These are phyloP conservation scores for Talaromyces sp. DNA, from an alignment of 2,329 filamentous ascomycete genomes.

Conservation along the genomic window DNA sequence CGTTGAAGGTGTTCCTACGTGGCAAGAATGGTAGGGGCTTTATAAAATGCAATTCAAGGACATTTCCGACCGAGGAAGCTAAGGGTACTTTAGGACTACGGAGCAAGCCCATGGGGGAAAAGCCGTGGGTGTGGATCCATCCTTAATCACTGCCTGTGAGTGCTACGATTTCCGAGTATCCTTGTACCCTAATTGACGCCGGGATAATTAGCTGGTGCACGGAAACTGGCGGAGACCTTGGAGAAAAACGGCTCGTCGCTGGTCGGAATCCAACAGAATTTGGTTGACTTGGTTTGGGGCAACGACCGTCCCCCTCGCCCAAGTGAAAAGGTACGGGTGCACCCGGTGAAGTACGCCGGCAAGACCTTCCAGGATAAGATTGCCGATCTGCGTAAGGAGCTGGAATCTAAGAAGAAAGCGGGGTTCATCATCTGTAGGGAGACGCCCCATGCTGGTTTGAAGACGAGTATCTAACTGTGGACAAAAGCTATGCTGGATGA, in stretches of 20 bases:
- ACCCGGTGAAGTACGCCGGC: slow-evolving; percentile 74
- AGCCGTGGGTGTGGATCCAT: slow-evolving; percentile 86
- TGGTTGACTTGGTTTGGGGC: slow-evolving; percentile 91
- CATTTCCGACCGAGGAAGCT: slow-evolving; percentile 4
- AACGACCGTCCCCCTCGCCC: slow-evolving; percentile 72
- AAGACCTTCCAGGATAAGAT: slow-evolving; percentile 84
- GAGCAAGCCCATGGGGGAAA: slow-evolving; percentile 87
- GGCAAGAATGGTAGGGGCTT: slow-evolving; percentile 81
- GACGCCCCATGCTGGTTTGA: neutral
- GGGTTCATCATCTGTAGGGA: slow-evolving; percentile 76
- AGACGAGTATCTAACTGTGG: slow-evolving; percentile 1
- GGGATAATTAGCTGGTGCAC: slow-evolving; percentile 57
- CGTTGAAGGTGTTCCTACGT: slow-evolving; percentile 89
- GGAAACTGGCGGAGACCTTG: slow-evolving; percentile 81
- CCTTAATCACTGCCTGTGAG: slow-evolving; percentile 72
- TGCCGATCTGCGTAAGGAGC: slow-evolving; percentile 81
- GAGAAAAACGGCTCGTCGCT: slow-evolving; percentile 80
- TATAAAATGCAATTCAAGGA: neutral
- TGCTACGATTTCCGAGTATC: slow-evolving; percentile 3
- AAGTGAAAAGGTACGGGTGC: slow-evolving; percentile 72
- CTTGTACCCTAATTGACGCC: slow-evolving; percentile 6
- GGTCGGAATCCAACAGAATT: slow-evolving; percentile 74
- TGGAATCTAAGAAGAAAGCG: slow-evolving; percentile 84
- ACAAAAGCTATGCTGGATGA: slow-evolving; percentile 80
- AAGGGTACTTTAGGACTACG: slow-evolving; percentile 56